Conservation (phyloP, 495 filamentous ascomycete species). For the Hypomontagnella submonticulosa region DNA sequence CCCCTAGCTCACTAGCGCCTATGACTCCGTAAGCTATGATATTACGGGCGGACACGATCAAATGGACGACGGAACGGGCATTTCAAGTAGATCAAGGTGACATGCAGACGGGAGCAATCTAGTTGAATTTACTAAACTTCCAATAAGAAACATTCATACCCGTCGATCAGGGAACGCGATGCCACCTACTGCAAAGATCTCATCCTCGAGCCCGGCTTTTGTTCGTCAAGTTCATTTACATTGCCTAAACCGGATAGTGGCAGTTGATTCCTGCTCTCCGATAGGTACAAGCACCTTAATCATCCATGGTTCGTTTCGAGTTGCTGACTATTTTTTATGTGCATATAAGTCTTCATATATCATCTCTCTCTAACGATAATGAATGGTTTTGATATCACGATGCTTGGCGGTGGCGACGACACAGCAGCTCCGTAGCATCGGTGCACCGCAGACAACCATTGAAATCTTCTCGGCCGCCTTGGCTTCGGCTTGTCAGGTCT, state of each 20-base stretch:
- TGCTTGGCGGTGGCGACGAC: conserved; percentile 40
- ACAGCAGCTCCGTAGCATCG: conserved; percentile 23
- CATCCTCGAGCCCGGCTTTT: conserved; percentile 39
- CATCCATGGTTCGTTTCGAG: conserved; percentile 25
- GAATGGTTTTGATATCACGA: conserved; percentile 30
- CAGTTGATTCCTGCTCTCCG: conserved; percentile 37
- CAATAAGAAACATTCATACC: conserved; percentile 21
- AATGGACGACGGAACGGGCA: conserved; percentile 37
- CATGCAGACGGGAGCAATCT: conserved; percentile 45
- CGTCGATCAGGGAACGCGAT: conserved; percentile 41
- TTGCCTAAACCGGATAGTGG: conserved; percentile 40
- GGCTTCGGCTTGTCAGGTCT: conserved; percentile 34
- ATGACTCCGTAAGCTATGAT: conserved; percentile 16
- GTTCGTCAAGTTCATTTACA: conserved; percentile 35
- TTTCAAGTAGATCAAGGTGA: conserved; percentile 42
- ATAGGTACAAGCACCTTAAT: conserved; percentile 31
- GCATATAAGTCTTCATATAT: conserved; percentile 15
- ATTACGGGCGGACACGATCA: conserved; percentile 9
- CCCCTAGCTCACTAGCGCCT: conserved; percentile 16
- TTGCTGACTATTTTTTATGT: conserved; percentile 21
- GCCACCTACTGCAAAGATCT: conserved; percentile 43
- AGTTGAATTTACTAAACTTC: conserved; percentile 13
- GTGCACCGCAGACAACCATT: conserved; percentile 20
- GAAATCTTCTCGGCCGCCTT: conserved; percentile 26
- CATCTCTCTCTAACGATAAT: not conserved